phyloP scores from a whole-genome alignment of 768 basidiomycete species.

The Chalciporus pseudorubinellus region DNA sequence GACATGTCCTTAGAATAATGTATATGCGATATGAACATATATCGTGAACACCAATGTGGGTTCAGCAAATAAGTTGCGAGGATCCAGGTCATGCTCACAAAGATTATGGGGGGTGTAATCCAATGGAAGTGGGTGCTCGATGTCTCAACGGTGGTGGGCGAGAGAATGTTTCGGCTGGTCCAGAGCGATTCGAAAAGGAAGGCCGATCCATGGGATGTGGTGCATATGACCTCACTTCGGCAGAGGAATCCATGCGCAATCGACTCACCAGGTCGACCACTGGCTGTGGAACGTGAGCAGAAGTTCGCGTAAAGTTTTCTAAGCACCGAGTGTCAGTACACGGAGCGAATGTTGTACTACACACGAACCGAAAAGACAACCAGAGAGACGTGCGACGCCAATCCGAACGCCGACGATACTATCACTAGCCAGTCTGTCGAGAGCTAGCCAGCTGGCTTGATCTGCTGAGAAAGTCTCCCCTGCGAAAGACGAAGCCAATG shows the following conservation, averaged over 20 bases:
- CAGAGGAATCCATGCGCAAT: slow-evolving; percentile 54
- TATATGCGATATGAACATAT: slow-evolving; percentile 8
- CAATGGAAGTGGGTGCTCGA: slow-evolving; percentile 1
- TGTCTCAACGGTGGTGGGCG: slow-evolving; percentile 33
- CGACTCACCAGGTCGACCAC: slow-evolving; percentile 42
- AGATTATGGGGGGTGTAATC: slow-evolving; percentile 12
- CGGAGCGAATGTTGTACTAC: not conserved
- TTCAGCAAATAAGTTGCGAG: not conserved
- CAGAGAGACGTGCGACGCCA: slow-evolving; percentile 73
- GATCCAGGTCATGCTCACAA: not conserved
- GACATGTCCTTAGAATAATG: slow-evolving; percentile 19
- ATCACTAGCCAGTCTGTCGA: slow-evolving; percentile 61
- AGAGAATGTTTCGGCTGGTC: slow-evolving; percentile 37
- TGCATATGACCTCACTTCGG: slow-evolving; percentile 63
- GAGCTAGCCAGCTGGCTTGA: slow-evolving; percentile 46
- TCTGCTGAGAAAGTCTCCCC: slow-evolving; percentile 39
- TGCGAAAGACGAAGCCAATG: slow-evolving; percentile 42
- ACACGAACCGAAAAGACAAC: slow-evolving; percentile 52
- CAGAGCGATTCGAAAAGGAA: slow-evolving; percentile 11
- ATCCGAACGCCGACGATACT: slow-evolving; percentile 81
- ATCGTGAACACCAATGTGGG: not conserved
- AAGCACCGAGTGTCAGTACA: slow-evolving; percentile 4
- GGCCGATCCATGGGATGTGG: slow-evolving; percentile 29
- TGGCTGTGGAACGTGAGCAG: slow-evolving; percentile 29
- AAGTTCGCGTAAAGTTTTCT: slow-evolving; percentile 16